Base-by-base conservation (phyloP, 2,329 filamentous ascomycete genomes). In the Neonectria faginata region DNA sequence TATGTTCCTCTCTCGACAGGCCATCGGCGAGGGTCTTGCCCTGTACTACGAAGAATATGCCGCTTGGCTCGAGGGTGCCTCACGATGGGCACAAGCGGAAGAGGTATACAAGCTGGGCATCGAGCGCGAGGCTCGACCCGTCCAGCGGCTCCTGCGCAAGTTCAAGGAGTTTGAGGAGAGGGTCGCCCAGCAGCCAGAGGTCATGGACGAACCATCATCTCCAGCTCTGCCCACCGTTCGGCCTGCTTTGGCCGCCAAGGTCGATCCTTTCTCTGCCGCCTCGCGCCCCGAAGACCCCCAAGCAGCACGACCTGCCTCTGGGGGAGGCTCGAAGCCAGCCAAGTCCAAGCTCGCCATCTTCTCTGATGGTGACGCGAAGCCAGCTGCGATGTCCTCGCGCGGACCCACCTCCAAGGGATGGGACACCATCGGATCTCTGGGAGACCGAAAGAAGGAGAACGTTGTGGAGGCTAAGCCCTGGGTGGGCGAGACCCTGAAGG, bases 31-130 rank as follows among this genome's bases (percentile, higher is more conserved):
- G 74, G 84, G 86, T 0, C 86, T 99, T 3, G 96, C 96, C 2
- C 83, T 98, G 3, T 99, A 94, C 79, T 99, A 99, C 79, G 96
- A 99, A 77, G 96, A 98, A 75, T 99, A 97, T 76, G 94, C 96
- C 1, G 91, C 89, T 1, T 98, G 94, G 93, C 84, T 99, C 7
- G 96, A 99, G 81, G 85, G 88, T 39, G 92, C 90, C 7, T 92
- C 89, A 14, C 86, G 95, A 68, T 97, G 93, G 92, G 86, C 85
- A 22, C 96, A 99, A 78, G 95, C 96, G 0, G 94, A 97, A 72
- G 96, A 99, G 78, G 92, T 99, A 1, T 98, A 97, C 78, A 90
- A 91, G 72, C 83, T 97, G 69, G 96, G 96, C 2, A 91, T 99
- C 58, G 92, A 97, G 78, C 89, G 90, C 45, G 94, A 97, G 73